These are phyloP conservation scores for Diaporthe destruens DNA, from an alignment of 2,329 filamentous ascomycete species.

Conservation along the genomic window DNA sequence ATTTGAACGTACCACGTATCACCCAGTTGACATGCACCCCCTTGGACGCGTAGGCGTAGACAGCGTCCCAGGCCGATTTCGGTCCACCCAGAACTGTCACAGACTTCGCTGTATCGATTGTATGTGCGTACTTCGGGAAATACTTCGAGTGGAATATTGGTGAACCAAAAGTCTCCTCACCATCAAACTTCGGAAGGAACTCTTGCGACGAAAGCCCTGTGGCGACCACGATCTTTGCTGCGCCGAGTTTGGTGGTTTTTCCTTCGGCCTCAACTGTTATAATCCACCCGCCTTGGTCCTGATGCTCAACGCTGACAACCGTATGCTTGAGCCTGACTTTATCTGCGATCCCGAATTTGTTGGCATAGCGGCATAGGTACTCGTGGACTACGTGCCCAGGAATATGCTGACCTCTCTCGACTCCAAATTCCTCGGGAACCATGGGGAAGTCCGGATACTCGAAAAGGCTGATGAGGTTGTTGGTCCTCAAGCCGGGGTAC, in stretches of 20 bases:
- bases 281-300: slow-evolving; percentile 57
- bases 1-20: slow-evolving; percentile 60
- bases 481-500: slow-evolving; percentile 78
- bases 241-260: slow-evolving; percentile 48
- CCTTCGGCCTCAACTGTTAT: slow-evolving; percentile 49
- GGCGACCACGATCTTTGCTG: slow-evolving; percentile 65
- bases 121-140: slow-evolving; percentile 56
- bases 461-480: slow-evolving; percentile 80
- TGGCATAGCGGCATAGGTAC: slow-evolving; percentile 61
- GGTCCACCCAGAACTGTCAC: slow-evolving; percentile 71
- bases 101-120: slow-evolving; percentile 56
- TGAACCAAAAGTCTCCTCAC: slow-evolving; percentile 58
- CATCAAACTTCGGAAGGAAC: slow-evolving; percentile 60
- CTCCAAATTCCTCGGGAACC: slow-evolving; percentile 64
- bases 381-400: slow-evolving; percentile 60
- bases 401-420: slow-evolving; percentile 61
- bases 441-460: slow-evolving; percentile 83
- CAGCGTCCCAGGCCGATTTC: slow-evolving; percentile 75
- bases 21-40: slow-evolving; percentile 71
- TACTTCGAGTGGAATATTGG: slow-evolving; percentile 65
- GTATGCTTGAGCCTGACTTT: slow-evolving; percentile 56
- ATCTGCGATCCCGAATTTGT: slow-evolving; percentile 56
- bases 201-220: slow-evolving; percentile 67
- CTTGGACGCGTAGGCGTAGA: slow-evolving; percentile 69
- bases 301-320: slow-evolving; percentile 59